phyloP scores from a whole-genome alignment of 192 early-diverging fungal species.

The Coemansia sp. region DNA sequence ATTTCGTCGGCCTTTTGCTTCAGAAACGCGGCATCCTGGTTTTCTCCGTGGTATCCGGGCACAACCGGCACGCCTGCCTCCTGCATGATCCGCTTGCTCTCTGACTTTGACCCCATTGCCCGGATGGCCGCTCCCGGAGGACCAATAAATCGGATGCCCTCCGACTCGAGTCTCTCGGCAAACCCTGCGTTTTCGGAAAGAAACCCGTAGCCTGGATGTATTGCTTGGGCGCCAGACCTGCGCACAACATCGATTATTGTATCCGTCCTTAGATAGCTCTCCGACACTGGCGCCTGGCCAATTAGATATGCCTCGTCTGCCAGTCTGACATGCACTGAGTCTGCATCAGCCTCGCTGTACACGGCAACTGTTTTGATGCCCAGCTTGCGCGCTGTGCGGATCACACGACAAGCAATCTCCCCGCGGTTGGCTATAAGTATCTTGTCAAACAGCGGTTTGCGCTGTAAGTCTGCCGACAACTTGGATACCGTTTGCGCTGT shows the following conservation, averaged over 20 bases:
- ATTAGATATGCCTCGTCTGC: slow-evolving; percentile 94
- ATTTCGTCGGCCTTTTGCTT: slow-evolving; percentile 76
- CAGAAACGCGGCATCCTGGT: slow-evolving; percentile 75
- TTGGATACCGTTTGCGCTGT: not conserved
- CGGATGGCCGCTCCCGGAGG: slow-evolving; percentile 85
- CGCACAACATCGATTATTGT: slow-evolving; percentile 81
- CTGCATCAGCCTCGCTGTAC: slow-evolving; percentile 86
- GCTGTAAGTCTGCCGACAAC: not conserved
- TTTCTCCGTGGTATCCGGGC: slow-evolving; percentile 90
- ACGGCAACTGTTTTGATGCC: slow-evolving; percentile 96
- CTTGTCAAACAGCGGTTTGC: slow-evolving; percentile 86
- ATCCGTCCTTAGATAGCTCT: slow-evolving; percentile 80
- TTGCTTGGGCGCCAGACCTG: slow-evolving; percentile 78
- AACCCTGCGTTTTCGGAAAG: slow-evolving; percentile 93
- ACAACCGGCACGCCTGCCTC: slow-evolving; percentile 88
- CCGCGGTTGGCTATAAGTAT: slow-evolving; percentile 95
- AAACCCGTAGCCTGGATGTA: slow-evolving; percentile 98
- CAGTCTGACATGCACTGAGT: slow-evolving; percentile 82
- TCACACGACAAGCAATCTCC: slow-evolving; percentile 81
- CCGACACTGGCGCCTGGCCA: slow-evolving; percentile 76
- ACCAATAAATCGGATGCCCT: slow-evolving; percentile 85
- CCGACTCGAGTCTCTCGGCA: slow-evolving; percentile 66
- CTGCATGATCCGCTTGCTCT: slow-evolving; percentile 90
- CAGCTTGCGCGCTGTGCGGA: slow-evolving; percentile 79
- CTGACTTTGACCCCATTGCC: slow-evolving; percentile 92